These are phyloP conservation scores for Populus davidiana DNA, from an alignment of 345 rosid genomes.

Conservation along the genomic window DNA sequence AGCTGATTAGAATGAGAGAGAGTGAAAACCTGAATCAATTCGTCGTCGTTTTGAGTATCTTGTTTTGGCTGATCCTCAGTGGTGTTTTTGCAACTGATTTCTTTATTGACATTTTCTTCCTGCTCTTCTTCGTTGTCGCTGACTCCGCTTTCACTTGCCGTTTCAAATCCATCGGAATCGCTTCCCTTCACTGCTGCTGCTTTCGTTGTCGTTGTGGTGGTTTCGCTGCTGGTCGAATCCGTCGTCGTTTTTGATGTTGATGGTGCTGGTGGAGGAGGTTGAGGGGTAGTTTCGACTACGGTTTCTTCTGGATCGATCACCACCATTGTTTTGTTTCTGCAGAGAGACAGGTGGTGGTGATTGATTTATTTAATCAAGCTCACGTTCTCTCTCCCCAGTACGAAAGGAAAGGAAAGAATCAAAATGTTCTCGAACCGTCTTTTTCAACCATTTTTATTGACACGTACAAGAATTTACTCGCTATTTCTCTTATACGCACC, in stretches of 20 bases:
- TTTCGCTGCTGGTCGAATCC: neutral
- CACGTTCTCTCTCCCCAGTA: too few species aligned
- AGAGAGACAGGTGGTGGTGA: neutral
- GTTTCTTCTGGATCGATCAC: conserved; percentile 16
- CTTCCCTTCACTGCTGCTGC: conserved; percentile 32
- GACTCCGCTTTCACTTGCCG: conserved; percentile 78
- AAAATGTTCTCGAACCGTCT: too few species aligned
- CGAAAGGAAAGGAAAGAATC: too few species aligned
- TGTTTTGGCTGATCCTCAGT: conserved; percentile 6
- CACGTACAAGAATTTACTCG: too few species aligned
- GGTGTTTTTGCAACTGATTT: conserved; percentile 9
- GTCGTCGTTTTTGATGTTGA: conserved; percentile 5
- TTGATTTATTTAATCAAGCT: neutral
- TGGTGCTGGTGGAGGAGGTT: neutral
- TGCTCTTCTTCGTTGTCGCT: conserved; percentile 42
- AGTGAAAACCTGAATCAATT: conserved; percentile 37
- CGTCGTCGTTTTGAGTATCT: conserved; percentile 24
- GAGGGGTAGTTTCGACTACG: conserved; percentile 5
- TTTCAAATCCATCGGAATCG: conserved; percentile 81
- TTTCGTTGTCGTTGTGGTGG: conserved; percentile 14
- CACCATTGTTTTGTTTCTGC: conserved; percentile 7
- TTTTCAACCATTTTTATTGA: too few species aligned
- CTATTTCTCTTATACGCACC: too few species aligned
- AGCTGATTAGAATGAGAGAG: neutral
- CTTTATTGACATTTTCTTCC: conserved; percentile 1